phyloP scores from a whole-genome alignment of 23 red algal species.

The Gracilaria vermiculophylla region DNA sequence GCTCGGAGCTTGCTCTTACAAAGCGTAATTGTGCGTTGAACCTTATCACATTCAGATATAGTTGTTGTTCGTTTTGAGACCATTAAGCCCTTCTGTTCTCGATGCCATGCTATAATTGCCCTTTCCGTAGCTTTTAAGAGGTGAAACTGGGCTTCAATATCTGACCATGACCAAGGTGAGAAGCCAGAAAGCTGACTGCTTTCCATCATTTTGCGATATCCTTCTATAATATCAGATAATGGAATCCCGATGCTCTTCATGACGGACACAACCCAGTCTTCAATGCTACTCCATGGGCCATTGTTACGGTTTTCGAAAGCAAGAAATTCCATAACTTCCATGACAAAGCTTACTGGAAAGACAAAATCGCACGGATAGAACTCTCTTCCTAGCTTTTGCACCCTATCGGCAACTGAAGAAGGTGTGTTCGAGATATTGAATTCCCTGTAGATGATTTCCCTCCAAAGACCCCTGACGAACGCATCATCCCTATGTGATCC shows the following conservation, averaged over 20 bases:
- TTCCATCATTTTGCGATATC: conserved; percentile 57
- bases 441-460: conserved; percentile 58
- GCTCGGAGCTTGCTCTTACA: conserved; percentile 30
- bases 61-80: not conserved
- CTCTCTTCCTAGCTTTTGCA: conserved; percentile 33
- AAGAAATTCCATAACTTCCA: conserved; percentile 58
- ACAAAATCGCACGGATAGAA: conserved; percentile 69
- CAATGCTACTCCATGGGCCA: not conserved
- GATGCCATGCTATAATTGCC: conserved; percentile 10
- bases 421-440: conserved; percentile 15
- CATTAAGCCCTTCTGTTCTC: not conserved
- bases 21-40: conserved; percentile 7
- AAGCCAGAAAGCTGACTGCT: conserved; percentile 18
- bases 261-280: conserved; percentile 21
- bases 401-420: conserved; percentile 16
- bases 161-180: conserved; percentile 34
- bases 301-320: conserved; percentile 13
- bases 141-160: conserved; percentile 29
- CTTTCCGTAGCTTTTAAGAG: conserved; percentile 35
- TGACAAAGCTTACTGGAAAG: conserved; percentile 52
- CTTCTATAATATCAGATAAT: conserved; percentile 45
- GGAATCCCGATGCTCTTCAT: conserved; percentile 36
- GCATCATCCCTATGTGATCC: conserved; percentile 71
- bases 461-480: conserved; percentile 68
- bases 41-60: conserved; percentile 1